These are phyloP conservation scores for Tulasnella sp. DNA, from an alignment of 768 basidiomycete genomes.

Conservation along the genomic window DNA sequence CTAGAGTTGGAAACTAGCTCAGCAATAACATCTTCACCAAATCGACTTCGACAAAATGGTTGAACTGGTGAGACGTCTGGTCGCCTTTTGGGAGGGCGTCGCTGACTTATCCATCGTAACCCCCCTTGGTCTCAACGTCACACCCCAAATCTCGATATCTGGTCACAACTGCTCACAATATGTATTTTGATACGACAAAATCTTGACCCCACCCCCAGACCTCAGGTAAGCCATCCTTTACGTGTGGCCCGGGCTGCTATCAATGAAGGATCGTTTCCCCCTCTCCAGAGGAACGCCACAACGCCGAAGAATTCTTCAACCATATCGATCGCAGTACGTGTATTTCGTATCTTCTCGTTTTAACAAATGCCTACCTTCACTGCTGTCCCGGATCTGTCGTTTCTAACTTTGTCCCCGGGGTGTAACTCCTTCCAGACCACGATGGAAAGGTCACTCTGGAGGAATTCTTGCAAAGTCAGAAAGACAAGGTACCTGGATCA, in stretches of 20 bases:
- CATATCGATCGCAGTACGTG: no score
- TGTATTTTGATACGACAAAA: background rate
- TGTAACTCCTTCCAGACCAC: no score
- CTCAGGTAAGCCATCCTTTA: no score
- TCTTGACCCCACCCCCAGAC: background rate
- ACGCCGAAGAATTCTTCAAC: background rate
- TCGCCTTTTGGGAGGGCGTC: background rate
- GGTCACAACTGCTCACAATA: background rate
- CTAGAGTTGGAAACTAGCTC: background rate
- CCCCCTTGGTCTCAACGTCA: no score
- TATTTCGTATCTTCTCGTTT: background rate
- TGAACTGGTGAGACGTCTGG: background rate
- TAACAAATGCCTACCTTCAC: no score
- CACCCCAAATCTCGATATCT: background rate
- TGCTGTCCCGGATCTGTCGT: no score
- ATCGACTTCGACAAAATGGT: background rate
- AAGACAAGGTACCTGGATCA: background rate
- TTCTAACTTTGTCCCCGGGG: no score
- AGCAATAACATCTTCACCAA: background rate
- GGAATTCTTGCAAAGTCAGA: background rate
- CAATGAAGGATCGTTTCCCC: background rate
- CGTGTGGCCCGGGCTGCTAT: background rate
- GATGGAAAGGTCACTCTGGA: background rate
- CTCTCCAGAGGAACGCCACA: background rate
- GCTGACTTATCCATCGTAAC: no score